A percentile compares a stretch with the other conserved stretches of the same genome.
These are phyloP conservation scores for Angomonas ambiguus DNA, from an alignment of 208 protist species.

Conservation along the genomic window DNA sequence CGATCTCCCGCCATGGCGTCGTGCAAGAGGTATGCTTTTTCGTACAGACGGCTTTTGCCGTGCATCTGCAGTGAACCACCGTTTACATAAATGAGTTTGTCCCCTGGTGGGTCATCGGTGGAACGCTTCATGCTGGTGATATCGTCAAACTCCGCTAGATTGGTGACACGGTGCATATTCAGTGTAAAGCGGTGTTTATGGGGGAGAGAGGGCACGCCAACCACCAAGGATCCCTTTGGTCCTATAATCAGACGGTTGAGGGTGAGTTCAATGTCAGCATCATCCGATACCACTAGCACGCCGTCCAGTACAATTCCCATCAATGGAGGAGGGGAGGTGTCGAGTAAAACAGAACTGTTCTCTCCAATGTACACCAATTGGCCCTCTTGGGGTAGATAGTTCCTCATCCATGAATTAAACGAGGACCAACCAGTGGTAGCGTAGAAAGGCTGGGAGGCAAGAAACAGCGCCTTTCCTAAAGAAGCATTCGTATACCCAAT, in stretches of 20 bases:
- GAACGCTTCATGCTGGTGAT: constrained; percentile 8
- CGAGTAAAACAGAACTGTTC: constrained; percentile 31
- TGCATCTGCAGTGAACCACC: constrained; percentile 37
- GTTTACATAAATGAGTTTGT: constrained; percentile 24
- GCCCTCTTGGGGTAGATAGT: constrained; percentile 16
- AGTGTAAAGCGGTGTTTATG: constrained; percentile 25
- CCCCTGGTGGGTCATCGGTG: constrained; percentile 13
- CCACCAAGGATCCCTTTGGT: constrained; percentile 23
- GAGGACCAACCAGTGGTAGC: constrained; percentile 37
- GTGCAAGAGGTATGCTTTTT: constrained; percentile 7
- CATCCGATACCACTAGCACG: constrained; percentile 35
- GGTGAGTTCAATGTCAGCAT: constrained; percentile 24
- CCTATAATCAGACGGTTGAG: constrained; percentile 20
- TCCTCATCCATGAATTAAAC: constrained; percentile 31
- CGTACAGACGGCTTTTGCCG: constrained; percentile 10
- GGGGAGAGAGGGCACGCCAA: constrained; percentile 21
- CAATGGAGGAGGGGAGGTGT: constrained; percentile 29
- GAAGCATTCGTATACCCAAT: constrained; percentile 15
- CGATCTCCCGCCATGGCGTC: constrained; percentile 18
- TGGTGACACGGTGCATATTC: constrained; percentile 11
- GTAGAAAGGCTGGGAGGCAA: constrained; percentile 31
- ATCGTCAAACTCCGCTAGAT: constrained; percentile 15
- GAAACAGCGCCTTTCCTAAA: constrained; percentile 23
- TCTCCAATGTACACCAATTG: constrained; percentile 19
- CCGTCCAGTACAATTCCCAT: constrained; percentile 25